Conservation (phyloP, 225 moss, liverwort and hornwort genomes). For the Physcomitrium patens region DNA sequence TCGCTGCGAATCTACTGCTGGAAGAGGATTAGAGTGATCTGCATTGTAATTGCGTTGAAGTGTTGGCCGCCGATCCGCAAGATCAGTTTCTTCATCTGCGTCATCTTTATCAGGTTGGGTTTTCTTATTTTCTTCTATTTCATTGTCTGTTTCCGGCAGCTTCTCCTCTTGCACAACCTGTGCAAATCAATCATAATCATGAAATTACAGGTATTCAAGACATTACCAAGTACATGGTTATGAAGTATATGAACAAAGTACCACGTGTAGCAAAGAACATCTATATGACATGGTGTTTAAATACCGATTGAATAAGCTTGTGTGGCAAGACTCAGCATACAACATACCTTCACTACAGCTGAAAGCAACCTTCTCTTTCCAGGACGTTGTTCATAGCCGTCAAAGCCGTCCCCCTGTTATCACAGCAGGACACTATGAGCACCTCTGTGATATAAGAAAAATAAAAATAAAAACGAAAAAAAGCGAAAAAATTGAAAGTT, state of each 20-base stretch:
- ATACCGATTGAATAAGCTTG: background rate
- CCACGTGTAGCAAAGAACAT: no score
- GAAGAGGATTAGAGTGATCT: slow-evolving; percentile 2
- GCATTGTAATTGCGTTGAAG: slow-evolving; percentile 42
- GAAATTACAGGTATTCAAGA: background rate
- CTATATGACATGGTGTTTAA: no score
- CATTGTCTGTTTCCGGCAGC: slow-evolving; percentile 27
- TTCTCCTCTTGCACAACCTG: slow-evolving; percentile 58
- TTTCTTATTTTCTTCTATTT: slow-evolving; percentile 29
- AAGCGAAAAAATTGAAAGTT: no score
- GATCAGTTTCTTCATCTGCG: slow-evolving; percentile 41
- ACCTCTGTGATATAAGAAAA: no score
- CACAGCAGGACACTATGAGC: no score
- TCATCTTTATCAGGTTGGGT: slow-evolving; percentile 42
- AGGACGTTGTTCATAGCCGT: slow-evolving; percentile 60
- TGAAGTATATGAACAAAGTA: no score
- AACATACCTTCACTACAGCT: slow-evolving; percentile 66
- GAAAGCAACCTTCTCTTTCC: slow-evolving; percentile 66
- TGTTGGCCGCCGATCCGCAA: slow-evolving; percentile 46
- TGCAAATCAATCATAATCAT: background rate
- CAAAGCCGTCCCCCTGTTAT: slow-evolving; percentile 3
- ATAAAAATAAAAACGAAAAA: no score
- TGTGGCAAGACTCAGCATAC: background rate
- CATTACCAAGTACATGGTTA: no score
- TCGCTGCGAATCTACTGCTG: slow-evolving; percentile 15